These are phyloP conservation scores for Plasmodium gaboni DNA, from an alignment of 169 alveolate genomes.

Conservation along the genomic window DNA sequence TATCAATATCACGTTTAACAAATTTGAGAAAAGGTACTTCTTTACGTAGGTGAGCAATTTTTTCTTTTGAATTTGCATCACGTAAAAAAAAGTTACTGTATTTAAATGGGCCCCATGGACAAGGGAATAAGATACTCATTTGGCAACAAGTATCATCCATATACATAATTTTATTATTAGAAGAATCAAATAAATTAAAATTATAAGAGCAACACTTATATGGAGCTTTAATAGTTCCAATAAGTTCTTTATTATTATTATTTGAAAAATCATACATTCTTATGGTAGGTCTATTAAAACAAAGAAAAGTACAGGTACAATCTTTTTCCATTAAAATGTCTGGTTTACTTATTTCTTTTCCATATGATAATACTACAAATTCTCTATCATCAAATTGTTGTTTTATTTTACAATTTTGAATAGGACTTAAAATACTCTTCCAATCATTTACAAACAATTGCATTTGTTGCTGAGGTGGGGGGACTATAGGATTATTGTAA, in stretches of 20 bases:
- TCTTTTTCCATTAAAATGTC: conserved; percentile 63
- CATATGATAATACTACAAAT: conserved; percentile 53
- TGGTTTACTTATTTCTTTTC: conserved; percentile 54
- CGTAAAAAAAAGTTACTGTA: conserved; percentile 59
- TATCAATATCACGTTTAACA: conserved; percentile 57
- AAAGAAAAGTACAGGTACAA: conserved; percentile 43
- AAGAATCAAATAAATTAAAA: conserved; percentile 64
- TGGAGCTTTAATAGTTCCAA: conserved; percentile 61
- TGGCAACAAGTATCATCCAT: conserved; percentile 75
- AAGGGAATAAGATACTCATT: conserved; percentile 47
- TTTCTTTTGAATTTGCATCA: conserved; percentile 60
- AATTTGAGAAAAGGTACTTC: conserved; percentile 70
- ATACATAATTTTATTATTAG: conserved; percentile 55
- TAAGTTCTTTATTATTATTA: conserved; percentile 59
- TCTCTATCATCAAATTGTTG: conserved; percentile 71
- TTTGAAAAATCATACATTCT: conserved; percentile 72
- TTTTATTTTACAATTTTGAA: conserved; percentile 60
- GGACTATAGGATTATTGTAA: conserved; percentile 16
- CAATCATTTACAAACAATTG: conserved; percentile 53
- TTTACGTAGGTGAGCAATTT: conserved; percentile 54
- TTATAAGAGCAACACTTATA: conserved; percentile 63
- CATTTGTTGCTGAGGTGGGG: conserved; percentile 76
- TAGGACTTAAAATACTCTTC: conserved; percentile 43
- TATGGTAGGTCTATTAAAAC: conserved; percentile 69
- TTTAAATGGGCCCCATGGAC: conserved; percentile 63